phyloP scores from a whole-genome alignment of 768 basidiomycete genomes.

The Collybiopsis confluens region DNA sequence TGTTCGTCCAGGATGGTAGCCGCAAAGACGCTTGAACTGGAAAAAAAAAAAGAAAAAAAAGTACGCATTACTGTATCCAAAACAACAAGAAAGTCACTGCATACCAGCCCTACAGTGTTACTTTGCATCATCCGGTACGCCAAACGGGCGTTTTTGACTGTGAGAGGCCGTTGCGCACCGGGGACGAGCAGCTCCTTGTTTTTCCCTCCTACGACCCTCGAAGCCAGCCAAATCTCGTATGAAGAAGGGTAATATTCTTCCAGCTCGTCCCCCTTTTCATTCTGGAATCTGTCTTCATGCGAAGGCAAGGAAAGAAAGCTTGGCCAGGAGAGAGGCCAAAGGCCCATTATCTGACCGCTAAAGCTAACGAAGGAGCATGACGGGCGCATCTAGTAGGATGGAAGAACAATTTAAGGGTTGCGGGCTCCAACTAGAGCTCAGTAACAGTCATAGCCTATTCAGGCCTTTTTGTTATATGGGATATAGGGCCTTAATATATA shows the following conservation, averaged over 20 bases:
- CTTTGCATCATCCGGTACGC: slow-evolving; percentile 51
- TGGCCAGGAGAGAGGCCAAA: background rate
- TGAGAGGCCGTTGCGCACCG: slow-evolving; percentile 67
- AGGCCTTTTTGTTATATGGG: slow-evolving; percentile 19
- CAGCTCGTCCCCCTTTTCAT: background rate
- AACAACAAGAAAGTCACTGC: slow-evolving; percentile 14
- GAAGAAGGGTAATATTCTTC: slow-evolving; percentile 7
- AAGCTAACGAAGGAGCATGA: slow-evolving; percentile 1
- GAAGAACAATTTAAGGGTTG: background rate
- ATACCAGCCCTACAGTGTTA: slow-evolving; percentile 53
- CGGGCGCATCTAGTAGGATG: slow-evolving; percentile 1
- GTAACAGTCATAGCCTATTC: slow-evolving; percentile 5
- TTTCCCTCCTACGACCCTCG: slow-evolving; percentile 45
- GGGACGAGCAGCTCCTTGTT: slow-evolving; percentile 49
- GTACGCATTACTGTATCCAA: background rate
- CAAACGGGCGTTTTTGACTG: slow-evolving; percentile 47
- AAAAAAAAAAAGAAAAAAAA: background rate
- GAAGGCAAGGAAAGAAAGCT: background rate
- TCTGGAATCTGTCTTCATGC: background rate
- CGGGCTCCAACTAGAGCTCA: background rate
- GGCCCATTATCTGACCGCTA: background rate
- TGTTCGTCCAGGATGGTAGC: slow-evolving; percentile 64
- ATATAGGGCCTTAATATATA: slow-evolving; percentile 30
- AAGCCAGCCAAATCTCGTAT: slow-evolving; percentile 57
- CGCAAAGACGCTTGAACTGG: slow-evolving; percentile 40